A percentile compares a stretch with the other conserved stretches of the same genome.
Conservation (phyloP, 2,329 filamentous ascomycete species). For the Cercospora citrullina region DNA sequence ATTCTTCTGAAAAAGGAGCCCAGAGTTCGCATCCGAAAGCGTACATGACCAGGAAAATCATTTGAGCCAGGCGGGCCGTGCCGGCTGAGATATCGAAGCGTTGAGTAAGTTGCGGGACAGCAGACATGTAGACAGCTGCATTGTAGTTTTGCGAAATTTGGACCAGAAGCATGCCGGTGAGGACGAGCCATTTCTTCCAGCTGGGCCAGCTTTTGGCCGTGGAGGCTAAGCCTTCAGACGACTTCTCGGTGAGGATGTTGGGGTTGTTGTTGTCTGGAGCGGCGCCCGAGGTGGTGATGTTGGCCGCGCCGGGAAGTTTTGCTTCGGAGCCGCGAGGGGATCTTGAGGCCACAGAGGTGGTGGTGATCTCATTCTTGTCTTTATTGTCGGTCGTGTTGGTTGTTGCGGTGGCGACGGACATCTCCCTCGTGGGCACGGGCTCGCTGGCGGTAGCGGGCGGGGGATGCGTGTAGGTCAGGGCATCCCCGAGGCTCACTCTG, state of each 20-base stretch:
- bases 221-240: constrained; percentile 30
- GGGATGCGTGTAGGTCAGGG: not conserved
- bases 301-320: not conserved
- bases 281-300: not conserved
- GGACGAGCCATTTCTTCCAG: constrained; percentile 56
- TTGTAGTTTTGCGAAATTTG: constrained; percentile 60
- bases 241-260: constrained; percentile 2
- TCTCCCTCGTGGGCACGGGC: not conserved
- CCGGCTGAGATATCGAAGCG: constrained; percentile 69
- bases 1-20: constrained; percentile 84
- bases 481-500: constrained; percentile 1
- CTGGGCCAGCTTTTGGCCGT: constrained; percentile 31
- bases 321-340: not conserved
- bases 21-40: constrained; percentile 85
- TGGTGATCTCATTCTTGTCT: not conserved
- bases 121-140: constrained; percentile 55
- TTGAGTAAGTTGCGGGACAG: constrained; percentile 59
- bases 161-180: constrained; percentile 55
- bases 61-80: constrained; percentile 69
- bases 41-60: constrained; percentile 76
- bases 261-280: not conserved
- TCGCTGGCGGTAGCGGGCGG: not conserved
- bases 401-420: not conserved
- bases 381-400: constrained; percentile 1
- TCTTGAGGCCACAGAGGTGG: not conserved